Base-by-base conservation (phyloP, 805 yeast genomes). In the Candida wancherniae region DNA sequence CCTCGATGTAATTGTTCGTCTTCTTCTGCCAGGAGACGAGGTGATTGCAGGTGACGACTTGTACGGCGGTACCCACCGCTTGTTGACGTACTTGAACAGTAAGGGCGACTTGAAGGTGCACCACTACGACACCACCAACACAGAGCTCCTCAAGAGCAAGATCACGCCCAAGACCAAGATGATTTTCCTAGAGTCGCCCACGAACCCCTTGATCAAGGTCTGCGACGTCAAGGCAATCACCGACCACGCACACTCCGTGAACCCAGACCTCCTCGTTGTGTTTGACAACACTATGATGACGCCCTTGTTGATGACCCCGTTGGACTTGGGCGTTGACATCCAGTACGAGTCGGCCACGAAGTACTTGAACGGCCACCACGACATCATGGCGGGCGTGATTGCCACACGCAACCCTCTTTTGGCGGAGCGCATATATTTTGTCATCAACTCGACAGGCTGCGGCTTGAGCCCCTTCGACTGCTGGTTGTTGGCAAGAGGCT, bases 211-310 rank as follows among this genome's bases (percentile, higher is more conserved):
- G 45, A 84, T 87, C 57, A 84, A 86, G 60, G 84, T 88, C 37
- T 78, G 84, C 36, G 95, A 90, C 54, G 75, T 88, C 31, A 77
- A 74, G 38, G 62, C 75, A 19, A 77, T 87, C 37, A 62, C 87
- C 11, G 62, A 63, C 22, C 66, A 73, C 39, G 87, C 88, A 26
- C 92, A 85, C 52, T 54, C 60, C 24, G 66, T 71, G 24, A 80
- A 71, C 50, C 86, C 94, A 11, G 70, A 78, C 22, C 69, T 82
- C 32, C 54, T 80, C 29, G 78, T 85, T 23, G 94, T 85, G 9
- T 88, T 88, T 40, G 97, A 88, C 61, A 88, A 90, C 67, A 90
- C 97, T 37, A 88, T 88, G 97, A 82, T 88, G 94, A 80, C 95
- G 17, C 97, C 97, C 9, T 58, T 88, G 39, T 69, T 80, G 49